Evolutionary conservation across 2,329 filamentous ascomycete species (phyloP).

Genomic region (Stagonosporopsis vannaccii): DNA sequence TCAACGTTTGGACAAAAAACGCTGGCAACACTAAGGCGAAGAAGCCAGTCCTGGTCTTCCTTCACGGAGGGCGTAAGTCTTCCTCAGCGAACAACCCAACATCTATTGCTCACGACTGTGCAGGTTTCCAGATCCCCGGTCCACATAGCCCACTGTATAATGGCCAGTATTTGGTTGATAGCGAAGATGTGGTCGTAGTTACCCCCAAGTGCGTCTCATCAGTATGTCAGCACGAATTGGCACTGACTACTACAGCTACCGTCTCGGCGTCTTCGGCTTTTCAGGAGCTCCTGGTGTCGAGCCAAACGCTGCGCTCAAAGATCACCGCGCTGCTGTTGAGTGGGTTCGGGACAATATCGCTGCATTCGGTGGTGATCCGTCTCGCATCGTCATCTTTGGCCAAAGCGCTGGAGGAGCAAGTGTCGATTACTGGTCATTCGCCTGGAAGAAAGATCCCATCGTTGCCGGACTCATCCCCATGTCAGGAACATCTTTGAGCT

Average conservation of each 20-base stretch:
- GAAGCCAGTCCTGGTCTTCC: slow-evolving; percentile 39
- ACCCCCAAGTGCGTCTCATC: slow-evolving; percentile 29
- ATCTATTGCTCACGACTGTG: slow-evolving; percentile 3
- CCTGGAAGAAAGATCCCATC: slow-evolving; percentile 58
- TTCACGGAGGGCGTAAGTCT: slow-evolving; percentile 40
- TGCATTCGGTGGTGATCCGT: slow-evolving; percentile 51
- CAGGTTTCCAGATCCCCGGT: slow-evolving; percentile 35
- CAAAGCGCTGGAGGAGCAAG: slow-evolving; percentile 50
- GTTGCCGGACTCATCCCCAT: slow-evolving; percentile 56
- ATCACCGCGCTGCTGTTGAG: slow-evolving; percentile 42
- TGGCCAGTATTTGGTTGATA: slow-evolving; percentile 36
- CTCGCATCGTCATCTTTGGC: slow-evolving; percentile 50
- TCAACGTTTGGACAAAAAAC: slow-evolving; percentile 41
- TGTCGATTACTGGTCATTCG: slow-evolving; percentile 60
- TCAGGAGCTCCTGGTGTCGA: slow-evolving; percentile 45
- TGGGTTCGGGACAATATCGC: slow-evolving; percentile 53
- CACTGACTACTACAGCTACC: slow-evolving; percentile 35
- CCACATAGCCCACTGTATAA: slow-evolving; percentile 38
- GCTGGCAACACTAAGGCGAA: slow-evolving; percentile 23
- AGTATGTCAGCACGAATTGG: too few species aligned
- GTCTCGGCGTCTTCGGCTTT: slow-evolving; percentile 51
- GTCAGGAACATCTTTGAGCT: slow-evolving; percentile 56
- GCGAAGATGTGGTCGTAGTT: slow-evolving; percentile 42
- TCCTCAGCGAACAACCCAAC: neutral
- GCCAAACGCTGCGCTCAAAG: slow-evolving; percentile 48